phyloP scores from a whole-genome alignment of 306 rosid species.

The Hippophae rhamnoides region DNA sequence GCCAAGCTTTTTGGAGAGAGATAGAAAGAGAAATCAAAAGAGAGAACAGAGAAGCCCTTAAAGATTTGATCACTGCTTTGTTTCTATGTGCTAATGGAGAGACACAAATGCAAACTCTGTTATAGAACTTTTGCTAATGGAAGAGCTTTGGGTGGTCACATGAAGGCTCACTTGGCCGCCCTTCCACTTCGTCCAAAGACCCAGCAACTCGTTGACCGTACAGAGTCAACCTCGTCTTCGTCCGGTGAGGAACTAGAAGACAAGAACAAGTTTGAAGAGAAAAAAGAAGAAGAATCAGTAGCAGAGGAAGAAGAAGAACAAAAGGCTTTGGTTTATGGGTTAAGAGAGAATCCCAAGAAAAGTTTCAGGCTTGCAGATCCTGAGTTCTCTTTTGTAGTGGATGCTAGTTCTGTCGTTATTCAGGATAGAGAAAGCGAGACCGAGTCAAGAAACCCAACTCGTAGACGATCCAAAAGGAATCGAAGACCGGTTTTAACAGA shows the following conservation, averaged over 20 bases:
- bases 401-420: slow-evolving; percentile 29
- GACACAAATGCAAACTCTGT: slow-evolving; percentile 83
- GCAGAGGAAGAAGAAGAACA: slow-evolving; percentile 26
- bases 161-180: slow-evolving; percentile 68
- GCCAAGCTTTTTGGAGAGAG: slow-evolving; percentile 11
- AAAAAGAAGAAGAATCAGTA: slow-evolving; percentile 7
- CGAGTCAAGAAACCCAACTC: slow-evolving; percentile 66
- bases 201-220: slow-evolving; percentile 10
- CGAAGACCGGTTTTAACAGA: slow-evolving; percentile 15
- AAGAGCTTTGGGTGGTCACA: slow-evolving; percentile 81
- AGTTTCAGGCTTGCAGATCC: slow-evolving; percentile 55
- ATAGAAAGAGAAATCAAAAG: neutral
- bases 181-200: slow-evolving; percentile 56
- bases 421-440: slow-evolving; percentile 85
- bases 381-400: slow-evolving; percentile 35
- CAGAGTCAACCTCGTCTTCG: slow-evolving; percentile 18
- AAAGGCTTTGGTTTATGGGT: slow-evolving; percentile 28
- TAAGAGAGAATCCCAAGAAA: slow-evolving; percentile 68
- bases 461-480: slow-evolving; percentile 69
- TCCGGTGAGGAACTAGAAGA: slow-evolving; percentile 24
- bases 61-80: slow-evolving; percentile 7
- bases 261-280: neutral
- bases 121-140: slow-evolving; percentile 50
- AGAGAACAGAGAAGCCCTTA: slow-evolving; percentile 4
- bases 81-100: slow-evolving; percentile 37